Evolutionary conservation across 306 rosid species (phyloP), one percentile per base, ranked within the genome.

Genomic region (Geum urbanum): DNA sequence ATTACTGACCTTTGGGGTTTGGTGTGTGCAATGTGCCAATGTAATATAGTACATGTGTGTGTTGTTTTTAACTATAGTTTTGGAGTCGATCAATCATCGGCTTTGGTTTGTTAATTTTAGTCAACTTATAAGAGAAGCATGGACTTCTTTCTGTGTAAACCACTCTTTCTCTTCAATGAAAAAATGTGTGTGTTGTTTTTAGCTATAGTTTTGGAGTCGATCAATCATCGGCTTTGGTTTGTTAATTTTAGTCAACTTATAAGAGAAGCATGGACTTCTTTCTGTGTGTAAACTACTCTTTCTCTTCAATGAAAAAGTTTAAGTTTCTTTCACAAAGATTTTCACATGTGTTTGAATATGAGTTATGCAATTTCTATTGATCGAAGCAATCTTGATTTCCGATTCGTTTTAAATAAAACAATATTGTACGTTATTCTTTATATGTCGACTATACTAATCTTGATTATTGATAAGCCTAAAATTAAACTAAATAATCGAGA

Each of bases 11-110:
- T 75, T 65, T 72, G 69, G 73, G 69, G 88, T 81, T 78, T 83
- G 86, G 43, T 80, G 90, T 81, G 90, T 83, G 87, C 52, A 67
- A 35, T 82, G 85, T 82, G n/a, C n/a, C n/a, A n/a, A n/a, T n/a
- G n/a, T n/a, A n/a, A n/a, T n/a, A n/a, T n/a, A 76, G 75, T 56
- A 56, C 11, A 19, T 88, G 83, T 77, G 69, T 78, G 85, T 76
- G 72, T 65, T 67, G 67, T 77, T 81, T 74, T 19, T 54, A 54
- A 14, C 35, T 57, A 67, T 63, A n/a, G n/a, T n/a, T 63, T 86
- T 84, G 81, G 65, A 66, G 75, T 69, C 80, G 70, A 58, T 32
- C 59, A 71, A 59, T 74, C 65, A n/a, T 79, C 72, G 70, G 73
- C 74, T 81, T 76, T 73, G 78, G 77, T 73, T 60, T 81, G 85